These are phyloP conservation scores for Rhytidiadelphus loreus DNA, from an alignment of 225 moss, liverwort and hornwort species.

Conservation along the genomic window DNA sequence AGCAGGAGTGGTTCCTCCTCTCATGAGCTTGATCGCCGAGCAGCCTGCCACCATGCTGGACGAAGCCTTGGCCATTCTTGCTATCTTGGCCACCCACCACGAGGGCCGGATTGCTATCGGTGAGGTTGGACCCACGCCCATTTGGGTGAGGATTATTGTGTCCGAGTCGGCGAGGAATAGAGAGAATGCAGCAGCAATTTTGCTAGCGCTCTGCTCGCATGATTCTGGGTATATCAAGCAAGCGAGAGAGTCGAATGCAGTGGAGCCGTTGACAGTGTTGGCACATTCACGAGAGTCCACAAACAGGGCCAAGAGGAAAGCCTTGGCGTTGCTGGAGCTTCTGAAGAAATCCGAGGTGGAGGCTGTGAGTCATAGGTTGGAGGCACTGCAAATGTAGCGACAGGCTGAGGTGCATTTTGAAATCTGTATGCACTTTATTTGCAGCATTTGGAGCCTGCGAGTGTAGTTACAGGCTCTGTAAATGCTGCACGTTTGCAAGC, in stretches of 20 bases:
- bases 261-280: slow-evolving; percentile 22
- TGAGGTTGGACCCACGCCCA: slow-evolving; percentile 30
- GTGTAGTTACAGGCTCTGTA: neutral
- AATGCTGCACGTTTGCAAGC: neutral
- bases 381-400: neutral
- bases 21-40: slow-evolving; percentile 49
- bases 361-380: neutral
- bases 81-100: slow-evolving; percentile 60
- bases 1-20: slow-evolving; percentile 65
- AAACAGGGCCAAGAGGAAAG: slow-evolving; percentile 60
- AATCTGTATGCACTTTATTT: neutral
- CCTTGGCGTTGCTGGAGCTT: slow-evolving; percentile 39
- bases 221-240: slow-evolving; percentile 28
- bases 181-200: slow-evolving; percentile 68
- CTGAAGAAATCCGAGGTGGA: slow-evolving; percentile 41
- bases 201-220: slow-evolving; percentile 50
- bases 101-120: slow-evolving; percentile 67
- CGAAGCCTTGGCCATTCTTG: slow-evolving; percentile 71
- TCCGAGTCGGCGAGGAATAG: slow-evolving; percentile 52
- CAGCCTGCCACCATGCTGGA: slow-evolving; percentile 61
- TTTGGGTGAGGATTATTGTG: slow-evolving; percentile 50
- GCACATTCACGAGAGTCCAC: slow-evolving; percentile 46
- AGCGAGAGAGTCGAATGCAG: slow-evolving; percentile 32
- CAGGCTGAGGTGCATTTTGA: neutral
- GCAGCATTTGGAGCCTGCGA: neutral